Evolutionary conservation across 768 basidiomycete species (phyloP).

Genomic region (Vishniacozyma victoriae): DNA sequence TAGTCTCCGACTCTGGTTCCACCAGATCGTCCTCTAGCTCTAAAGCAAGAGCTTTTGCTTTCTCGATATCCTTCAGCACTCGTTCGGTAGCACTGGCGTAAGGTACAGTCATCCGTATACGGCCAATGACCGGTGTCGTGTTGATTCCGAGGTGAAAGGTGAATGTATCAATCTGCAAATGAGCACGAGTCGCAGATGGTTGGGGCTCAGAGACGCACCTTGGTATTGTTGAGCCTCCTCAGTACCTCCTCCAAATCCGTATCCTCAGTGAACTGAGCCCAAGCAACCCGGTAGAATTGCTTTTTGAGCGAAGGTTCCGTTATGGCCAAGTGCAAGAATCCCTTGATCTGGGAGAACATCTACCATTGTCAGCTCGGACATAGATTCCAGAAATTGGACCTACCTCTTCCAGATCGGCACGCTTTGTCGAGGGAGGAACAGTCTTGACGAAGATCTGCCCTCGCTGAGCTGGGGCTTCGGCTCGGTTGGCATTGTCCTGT

Average conservation of each 20-base stretch:
- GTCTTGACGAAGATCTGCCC: slow-evolving; percentile 83
- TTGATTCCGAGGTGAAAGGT: slow-evolving; percentile 75
- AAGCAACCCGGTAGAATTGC: slow-evolving; percentile 89
- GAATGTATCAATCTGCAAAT: slow-evolving; percentile 79
- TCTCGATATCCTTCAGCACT: slow-evolving; percentile 71
- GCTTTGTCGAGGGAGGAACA: slow-evolving; percentile 86
- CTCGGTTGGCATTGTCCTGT: slow-evolving; percentile 21
- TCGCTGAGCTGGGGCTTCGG: slow-evolving; percentile 31
- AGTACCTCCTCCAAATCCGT: slow-evolving; percentile 72
- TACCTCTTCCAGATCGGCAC: slow-evolving; percentile 84
- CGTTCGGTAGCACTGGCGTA: slow-evolving; percentile 73
- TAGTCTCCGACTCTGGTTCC: slow-evolving; percentile 4
- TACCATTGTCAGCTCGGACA: slow-evolving; percentile 41
- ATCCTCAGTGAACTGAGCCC: slow-evolving; percentile 80
- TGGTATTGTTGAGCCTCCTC: slow-evolving; percentile 70
- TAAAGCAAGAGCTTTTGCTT: slow-evolving; percentile 64
- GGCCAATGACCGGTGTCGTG: slow-evolving; percentile 60
- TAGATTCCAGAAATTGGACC: slow-evolving; percentile 26
- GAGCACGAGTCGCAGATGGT: background rate
- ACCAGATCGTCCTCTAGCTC: slow-evolving; percentile 65
- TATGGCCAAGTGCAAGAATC: slow-evolving; percentile 80
- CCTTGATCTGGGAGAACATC: slow-evolving; percentile 70
- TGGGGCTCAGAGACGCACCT: slow-evolving; percentile 53
- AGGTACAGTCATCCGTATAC: slow-evolving; percentile 74
- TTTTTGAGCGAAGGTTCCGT: slow-evolving; percentile 90